These are phyloP conservation scores for Conringia planisiliqua DNA, from an alignment of 345 rosid genomes.

Conservation along the genomic window DNA sequence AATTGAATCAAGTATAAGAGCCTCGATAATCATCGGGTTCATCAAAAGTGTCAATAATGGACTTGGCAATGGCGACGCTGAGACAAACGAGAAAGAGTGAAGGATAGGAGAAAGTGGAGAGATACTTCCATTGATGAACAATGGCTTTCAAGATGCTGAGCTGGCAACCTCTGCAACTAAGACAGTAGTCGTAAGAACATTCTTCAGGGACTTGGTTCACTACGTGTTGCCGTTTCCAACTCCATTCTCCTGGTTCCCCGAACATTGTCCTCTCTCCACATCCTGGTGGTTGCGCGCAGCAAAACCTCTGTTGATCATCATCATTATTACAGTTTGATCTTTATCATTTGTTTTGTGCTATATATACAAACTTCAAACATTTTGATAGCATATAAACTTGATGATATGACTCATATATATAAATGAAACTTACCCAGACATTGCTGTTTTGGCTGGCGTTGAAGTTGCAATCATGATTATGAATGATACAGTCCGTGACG, in stretches of 20 bases:
- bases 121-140: slow-evolving; percentile 28
- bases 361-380: too few species aligned
- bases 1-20: slow-evolving; percentile 5
- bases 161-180: slow-evolving; percentile 25
- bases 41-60: neutral
- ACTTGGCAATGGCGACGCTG: slow-evolving; percentile 18
- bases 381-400: too few species aligned
- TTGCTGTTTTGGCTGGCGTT: slow-evolving; percentile 31
- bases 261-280: slow-evolving; percentile 25
- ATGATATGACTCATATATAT: neutral
- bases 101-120: slow-evolving; percentile 24
- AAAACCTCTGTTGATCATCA: slow-evolving; percentile 18
- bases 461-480: slow-evolving; percentile 27
- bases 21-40: slow-evolving; percentile 22
- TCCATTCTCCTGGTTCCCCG: slow-evolving; percentile 27
- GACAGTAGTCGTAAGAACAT: slow-evolving; percentile 28
- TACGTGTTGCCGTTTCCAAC: slow-evolving; percentile 30
- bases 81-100: slow-evolving; percentile 12
- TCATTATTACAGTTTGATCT: neutral
- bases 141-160: slow-evolving; percentile 34
- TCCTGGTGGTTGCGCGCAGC: slow-evolving; percentile 27
- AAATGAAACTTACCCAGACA: slow-evolving; percentile 33
- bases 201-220: slow-evolving; percentile 17
- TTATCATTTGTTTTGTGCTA: neutral
- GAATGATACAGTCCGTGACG: slow-evolving; percentile 14